phyloP scores from a whole-genome alignment of 2,329 filamentous ascomycete species.

The Alternaria metachromatica region DNA sequence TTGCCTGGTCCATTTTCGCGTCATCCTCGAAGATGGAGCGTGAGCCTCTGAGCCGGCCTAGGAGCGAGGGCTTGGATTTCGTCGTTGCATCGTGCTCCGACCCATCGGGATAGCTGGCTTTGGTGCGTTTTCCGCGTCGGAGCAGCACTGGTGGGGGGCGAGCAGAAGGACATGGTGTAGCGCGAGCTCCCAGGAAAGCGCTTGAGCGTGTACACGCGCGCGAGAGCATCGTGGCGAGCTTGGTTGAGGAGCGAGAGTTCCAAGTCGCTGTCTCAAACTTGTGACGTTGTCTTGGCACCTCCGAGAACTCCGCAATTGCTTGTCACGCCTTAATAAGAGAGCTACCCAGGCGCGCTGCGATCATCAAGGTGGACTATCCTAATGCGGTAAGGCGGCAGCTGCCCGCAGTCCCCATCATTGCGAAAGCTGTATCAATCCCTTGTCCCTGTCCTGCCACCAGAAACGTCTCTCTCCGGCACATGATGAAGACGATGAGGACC shows the following conservation, averaged over 20 bases:
- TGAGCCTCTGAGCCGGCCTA: constrained; percentile 5
- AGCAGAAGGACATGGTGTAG: constrained; percentile 25
- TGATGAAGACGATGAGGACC: not conserved
- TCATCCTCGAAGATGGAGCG: constrained; percentile 8
- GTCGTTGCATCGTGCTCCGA: constrained; percentile 3
- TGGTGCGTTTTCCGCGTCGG: constrained; percentile 31
- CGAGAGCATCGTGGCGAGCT: constrained; percentile 21
- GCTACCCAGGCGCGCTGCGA: not conserved
- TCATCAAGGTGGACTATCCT: not conserved
- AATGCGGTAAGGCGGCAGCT: constrained; percentile 3
- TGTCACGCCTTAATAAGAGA: not conserved
- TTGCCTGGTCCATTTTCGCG: constrained; percentile 10
- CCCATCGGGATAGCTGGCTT: constrained; percentile 14
- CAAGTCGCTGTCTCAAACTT: constrained; percentile 15
- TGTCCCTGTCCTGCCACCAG: not conserved
- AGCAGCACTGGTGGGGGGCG: constrained; percentile 23
- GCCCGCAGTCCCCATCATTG: not conserved
- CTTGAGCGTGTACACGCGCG: constrained; percentile 33
- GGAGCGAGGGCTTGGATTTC: not conserved
- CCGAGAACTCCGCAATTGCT: constrained; percentile 29
- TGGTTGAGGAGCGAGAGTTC: not conserved
- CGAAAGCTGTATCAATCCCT: not conserved
- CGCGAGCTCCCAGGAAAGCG: constrained; percentile 30
- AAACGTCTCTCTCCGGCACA: not conserved
- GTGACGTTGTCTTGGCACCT: constrained; percentile 26